Evolutionary conservation across 805 yeast species (phyloP).

Genomic region (Spathaspora sp.): DNA sequence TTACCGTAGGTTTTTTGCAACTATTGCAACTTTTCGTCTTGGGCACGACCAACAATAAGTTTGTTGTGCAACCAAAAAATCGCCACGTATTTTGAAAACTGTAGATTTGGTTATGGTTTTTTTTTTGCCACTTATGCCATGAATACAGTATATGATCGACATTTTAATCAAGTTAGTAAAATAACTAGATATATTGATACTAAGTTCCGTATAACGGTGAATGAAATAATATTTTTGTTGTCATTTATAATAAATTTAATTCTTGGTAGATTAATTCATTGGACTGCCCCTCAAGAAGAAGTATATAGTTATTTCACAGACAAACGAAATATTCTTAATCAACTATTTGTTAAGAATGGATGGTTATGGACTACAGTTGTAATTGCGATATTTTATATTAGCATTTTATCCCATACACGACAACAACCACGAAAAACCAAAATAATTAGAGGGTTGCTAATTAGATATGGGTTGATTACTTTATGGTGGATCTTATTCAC

Average conservation of each 20-base stretch:
- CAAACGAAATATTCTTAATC: slow-evolving; percentile 70
- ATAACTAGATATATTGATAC: background rate
- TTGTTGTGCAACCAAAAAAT: background rate
- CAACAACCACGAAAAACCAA: slow-evolving; percentile 3
- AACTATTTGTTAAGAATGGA: slow-evolving; percentile 77
- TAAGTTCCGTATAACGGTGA: slow-evolving; percentile 11
- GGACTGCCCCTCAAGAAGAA: slow-evolving; percentile 42
- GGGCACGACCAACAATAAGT: no score
- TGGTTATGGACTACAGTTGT: slow-evolving; percentile 80
- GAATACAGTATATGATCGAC: slow-evolving; percentile 6
- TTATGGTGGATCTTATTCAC: slow-evolving; percentile 83
- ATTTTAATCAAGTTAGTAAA: slow-evolving; percentile 3
- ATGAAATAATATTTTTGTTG: slow-evolving; percentile 24
- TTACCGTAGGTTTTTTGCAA: no score
- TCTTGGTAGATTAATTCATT: slow-evolving; percentile 49
- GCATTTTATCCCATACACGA: slow-evolving; percentile 7
- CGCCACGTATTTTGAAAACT: background rate
- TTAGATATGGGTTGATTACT: slow-evolving; percentile 55
- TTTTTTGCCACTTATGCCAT: background rate
- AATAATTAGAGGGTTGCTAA: slow-evolving; percentile 16
- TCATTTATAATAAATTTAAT: slow-evolving; percentile 41
- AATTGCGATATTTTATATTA: slow-evolving; percentile 20
- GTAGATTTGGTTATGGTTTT: background rate
- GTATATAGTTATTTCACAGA: slow-evolving; percentile 50
- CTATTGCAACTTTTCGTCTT: no score